Evolutionary conservation across 164 flowering plant species (phyloP).

Genomic region (Vitis rotundifolia): DNA sequence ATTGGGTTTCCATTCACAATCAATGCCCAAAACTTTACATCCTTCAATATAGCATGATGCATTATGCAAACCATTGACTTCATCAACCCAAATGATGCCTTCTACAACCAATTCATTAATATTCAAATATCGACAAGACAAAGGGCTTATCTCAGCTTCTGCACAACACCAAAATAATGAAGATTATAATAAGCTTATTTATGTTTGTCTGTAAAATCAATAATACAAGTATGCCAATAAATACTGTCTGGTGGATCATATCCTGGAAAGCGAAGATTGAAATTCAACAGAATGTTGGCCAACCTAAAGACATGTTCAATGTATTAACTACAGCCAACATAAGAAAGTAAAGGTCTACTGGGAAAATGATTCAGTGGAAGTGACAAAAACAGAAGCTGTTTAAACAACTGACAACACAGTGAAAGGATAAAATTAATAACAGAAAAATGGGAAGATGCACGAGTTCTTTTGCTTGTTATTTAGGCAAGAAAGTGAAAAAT

Average conservation of each 20-base stretch:
- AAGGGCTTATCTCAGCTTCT: constrained; percentile 49
- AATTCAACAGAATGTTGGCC: no score
- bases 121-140: constrained; percentile 42
- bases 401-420: no score
- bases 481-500: no score
- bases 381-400: no score
- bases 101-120: constrained; percentile 59
- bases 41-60: constrained; percentile 68
- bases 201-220: neutral
- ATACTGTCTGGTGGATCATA: neutral
- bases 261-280: neutral
- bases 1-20: constrained; percentile 98
- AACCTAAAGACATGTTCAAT: no score
- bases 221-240: neutral
- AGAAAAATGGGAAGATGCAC: no score
- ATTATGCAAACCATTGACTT: constrained; percentile 44
- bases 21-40: constrained; percentile 83
- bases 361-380: no score
- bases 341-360: no score
- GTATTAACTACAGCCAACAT: no score
- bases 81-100: constrained; percentile 83
- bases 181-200: no score
- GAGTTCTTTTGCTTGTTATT: no score
- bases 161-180: constrained; percentile 21
- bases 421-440: no score